Conservation (phyloP, 495 filamentous ascomycete genomes). For the Tuber calosporum region DNA sequence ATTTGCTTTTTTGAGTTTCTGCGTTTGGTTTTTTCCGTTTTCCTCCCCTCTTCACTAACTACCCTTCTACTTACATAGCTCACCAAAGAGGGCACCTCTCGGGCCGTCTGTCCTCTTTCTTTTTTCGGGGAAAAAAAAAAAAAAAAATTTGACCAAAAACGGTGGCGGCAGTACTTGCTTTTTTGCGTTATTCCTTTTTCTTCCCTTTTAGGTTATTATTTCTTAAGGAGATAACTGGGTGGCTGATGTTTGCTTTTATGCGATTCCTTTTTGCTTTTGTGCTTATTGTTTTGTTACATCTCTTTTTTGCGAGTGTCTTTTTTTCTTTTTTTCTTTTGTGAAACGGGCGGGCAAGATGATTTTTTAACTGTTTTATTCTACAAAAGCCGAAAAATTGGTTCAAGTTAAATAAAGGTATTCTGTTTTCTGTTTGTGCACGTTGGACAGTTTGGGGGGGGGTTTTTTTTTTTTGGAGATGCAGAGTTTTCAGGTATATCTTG, state of each 20-base stretch:
- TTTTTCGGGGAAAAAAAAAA: neutral
- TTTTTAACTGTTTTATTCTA: neutral
- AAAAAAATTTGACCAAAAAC: neutral
- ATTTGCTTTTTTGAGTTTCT: neutral
- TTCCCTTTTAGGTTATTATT: neutral
- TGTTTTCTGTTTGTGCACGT: neutral
- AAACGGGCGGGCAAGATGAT: neutral
- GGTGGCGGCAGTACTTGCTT: slow-evolving; percentile 1
- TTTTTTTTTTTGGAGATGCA: neutral
- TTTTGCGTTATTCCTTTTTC: slow-evolving; percentile 4
- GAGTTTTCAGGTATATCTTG: neutral
- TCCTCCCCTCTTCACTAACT: neutral
- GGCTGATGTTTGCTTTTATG: slow-evolving; percentile 4
- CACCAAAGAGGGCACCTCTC: neutral
- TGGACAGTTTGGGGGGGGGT: neutral
- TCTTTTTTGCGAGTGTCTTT: neutral
- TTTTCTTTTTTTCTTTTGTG: neutral
- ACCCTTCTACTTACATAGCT: neutral
- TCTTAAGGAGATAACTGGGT: slow-evolving; percentile 5
- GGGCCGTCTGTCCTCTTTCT: neutral
- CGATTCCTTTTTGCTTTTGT: neutral
- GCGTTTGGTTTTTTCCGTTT: neutral
- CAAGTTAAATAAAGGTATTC: slow-evolving; percentile 4
- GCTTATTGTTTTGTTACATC: slow-evolving; percentile 4
- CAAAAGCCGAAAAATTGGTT: neutral